A percentile compares a stretch with the other conserved stretches of the same genome.
phyloP scores from a whole-genome alignment of 2,329 filamentous ascomycete genomes.

The Aspergillus hortae region DNA sequence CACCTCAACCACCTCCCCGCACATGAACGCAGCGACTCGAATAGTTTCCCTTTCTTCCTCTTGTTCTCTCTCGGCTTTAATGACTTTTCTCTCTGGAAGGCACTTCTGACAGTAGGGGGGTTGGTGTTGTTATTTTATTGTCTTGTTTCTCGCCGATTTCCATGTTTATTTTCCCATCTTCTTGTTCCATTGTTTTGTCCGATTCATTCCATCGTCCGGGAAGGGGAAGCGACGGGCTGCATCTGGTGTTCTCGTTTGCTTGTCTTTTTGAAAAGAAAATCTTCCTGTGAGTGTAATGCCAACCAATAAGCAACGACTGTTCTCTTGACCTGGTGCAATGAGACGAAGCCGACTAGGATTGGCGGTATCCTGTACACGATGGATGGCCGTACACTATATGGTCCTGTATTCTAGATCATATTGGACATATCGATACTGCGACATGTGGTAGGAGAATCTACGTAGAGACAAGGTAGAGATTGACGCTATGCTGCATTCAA shows the following conservation, averaged over 20 bases:
- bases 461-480: too few relatives aligned
- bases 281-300: conserved; percentile 28
- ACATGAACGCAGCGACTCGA: conserved; percentile 20
- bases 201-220: conserved; percentile 15
- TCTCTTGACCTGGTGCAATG: conserved; percentile 12
- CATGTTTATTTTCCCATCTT: conserved; percentile 12
- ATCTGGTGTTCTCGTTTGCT: conserved; percentile 25
- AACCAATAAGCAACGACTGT: conserved; percentile 27
- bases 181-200: conserved; percentile 15
- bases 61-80: conserved; percentile 19
- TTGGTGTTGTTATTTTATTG: conserved; percentile 14
- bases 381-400: too few relatives aligned
- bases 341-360: too few relatives aligned
- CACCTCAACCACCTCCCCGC: conserved; percentile 15
- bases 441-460: too few relatives aligned
- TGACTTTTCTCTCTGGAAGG: conserved; percentile 23
- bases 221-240: conserved; percentile 26
- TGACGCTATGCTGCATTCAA: too few relatives aligned
- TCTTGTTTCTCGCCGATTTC: conserved; percentile 6
- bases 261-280: conserved; percentile 16
- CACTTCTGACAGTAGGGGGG: conserved; percentile 21
- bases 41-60: conserved; percentile 3
- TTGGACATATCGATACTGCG: too few relatives aligned
- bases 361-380: too few relatives aligned
- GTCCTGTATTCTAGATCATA: too few relatives aligned